Evolutionary conservation across 2,329 filamentous ascomycete species (phyloP).

Genomic region (Drechslera avenae): DNA sequence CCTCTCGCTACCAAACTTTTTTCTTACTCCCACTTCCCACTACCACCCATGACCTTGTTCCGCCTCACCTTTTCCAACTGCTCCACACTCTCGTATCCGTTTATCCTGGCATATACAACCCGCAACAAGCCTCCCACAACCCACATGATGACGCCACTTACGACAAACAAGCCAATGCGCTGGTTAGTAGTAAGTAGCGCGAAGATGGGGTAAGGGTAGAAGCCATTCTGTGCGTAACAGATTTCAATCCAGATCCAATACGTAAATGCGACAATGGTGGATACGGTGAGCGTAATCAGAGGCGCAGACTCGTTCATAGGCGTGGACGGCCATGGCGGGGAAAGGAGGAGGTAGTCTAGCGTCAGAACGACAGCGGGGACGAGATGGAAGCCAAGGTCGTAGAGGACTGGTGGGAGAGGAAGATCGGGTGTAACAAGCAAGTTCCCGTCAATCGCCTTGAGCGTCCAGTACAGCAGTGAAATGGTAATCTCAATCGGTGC

Average conservation of each 20-base stretch:
- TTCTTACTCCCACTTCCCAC: conserved; percentile 27
- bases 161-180: conserved; percentile 69
- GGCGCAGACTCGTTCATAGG: conserved; percentile 58
- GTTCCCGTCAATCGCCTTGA: conserved; percentile 60
- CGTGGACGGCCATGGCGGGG: conserved; percentile 66
- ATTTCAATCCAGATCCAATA: conserved; percentile 82
- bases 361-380: conserved; percentile 68
- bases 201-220: conserved; percentile 87
- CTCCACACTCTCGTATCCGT: conserved; percentile 54
- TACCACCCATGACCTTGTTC: conserved; percentile 22
- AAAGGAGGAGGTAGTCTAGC: conserved; percentile 70
- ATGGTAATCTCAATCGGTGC: conserved; percentile 75
- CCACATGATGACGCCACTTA: conserved; percentile 74
- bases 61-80: conserved; percentile 25
- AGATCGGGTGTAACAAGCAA: conserved; percentile 56
- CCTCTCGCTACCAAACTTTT: neutral
- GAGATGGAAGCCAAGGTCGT: conserved; percentile 56
- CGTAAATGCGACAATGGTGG: conserved; percentile 63
- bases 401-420: conserved; percentile 51
- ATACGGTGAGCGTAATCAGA: conserved; percentile 64
- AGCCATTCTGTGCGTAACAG: conserved; percentile 71
- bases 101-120: conserved; percentile 70
- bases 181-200: conserved; percentile 68
- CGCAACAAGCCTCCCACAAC: conserved; percentile 71
- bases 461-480: conserved; percentile 73